Percentiles rank a stretch among this genome's conserved stretches.
Evolutionary conservation across 495 filamentous ascomycete species (phyloP).

Genomic region (Tuber calosporum): DNA sequence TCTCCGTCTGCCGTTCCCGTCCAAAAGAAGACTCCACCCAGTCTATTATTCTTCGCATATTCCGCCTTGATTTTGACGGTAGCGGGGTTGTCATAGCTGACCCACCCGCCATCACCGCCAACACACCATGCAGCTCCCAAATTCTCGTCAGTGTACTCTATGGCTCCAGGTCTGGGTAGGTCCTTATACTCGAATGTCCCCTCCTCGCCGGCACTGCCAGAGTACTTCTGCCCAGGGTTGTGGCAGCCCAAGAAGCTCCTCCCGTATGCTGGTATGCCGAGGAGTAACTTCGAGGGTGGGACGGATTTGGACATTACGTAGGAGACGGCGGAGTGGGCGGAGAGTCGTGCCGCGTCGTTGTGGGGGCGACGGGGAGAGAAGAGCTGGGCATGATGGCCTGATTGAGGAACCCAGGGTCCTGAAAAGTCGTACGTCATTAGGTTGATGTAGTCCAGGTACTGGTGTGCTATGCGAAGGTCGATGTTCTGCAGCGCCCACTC

Average conservation of each 20-base stretch:
- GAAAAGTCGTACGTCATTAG: constrained; percentile 82
- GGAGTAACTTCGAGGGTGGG: constrained; percentile 63
- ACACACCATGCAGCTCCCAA: constrained; percentile 68
- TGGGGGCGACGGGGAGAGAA: constrained; percentile 53
- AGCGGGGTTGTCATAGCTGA: constrained; percentile 76
- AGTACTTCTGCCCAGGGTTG: constrained; percentile 57
- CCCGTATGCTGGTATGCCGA: constrained; percentile 76
- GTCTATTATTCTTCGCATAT: constrained; percentile 66
- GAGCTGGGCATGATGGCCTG: constrained; percentile 75
- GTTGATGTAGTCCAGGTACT: constrained; percentile 71
- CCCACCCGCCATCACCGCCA: constrained; percentile 76
- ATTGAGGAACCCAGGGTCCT: constrained; percentile 64
- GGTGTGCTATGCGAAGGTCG: constrained; percentile 56
- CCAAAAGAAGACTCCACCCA: constrained; percentile 89
- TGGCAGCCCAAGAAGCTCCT: constrained; percentile 66
- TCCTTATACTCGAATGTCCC: constrained; percentile 76
- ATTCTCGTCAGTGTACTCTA: constrained; percentile 61
- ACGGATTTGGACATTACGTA: constrained; percentile 63
- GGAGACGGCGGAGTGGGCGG: constrained; percentile 58
- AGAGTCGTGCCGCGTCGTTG: constrained; percentile 50
- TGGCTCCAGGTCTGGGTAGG: constrained; percentile 61
- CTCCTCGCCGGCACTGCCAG: constrained; percentile 63
- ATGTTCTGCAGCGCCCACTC: constrained; percentile 70
- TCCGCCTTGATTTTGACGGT: constrained; percentile 78
- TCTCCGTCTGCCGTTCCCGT: constrained; percentile 70